Evolutionary conservation across 225 moss, liverwort and hornwort species (phyloP).

Genomic region (Straminergon stramineum): DNA sequence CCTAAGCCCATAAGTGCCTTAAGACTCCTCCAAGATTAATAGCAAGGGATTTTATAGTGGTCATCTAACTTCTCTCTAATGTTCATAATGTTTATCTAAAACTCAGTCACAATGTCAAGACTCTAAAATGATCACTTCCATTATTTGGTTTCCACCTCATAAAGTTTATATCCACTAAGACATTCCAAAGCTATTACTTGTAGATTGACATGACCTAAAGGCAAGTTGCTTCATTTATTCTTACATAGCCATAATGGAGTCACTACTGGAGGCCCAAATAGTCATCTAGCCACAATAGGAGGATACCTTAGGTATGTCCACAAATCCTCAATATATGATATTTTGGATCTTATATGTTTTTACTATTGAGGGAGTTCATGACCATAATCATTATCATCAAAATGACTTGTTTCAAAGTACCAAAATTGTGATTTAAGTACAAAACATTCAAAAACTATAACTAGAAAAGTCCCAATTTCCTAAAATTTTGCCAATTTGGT

Average conservation of each 20-base stretch:
- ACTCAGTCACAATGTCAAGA: fast-evolving
- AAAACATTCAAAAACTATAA: background rate
- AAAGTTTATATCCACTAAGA: background rate
- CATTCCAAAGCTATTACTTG: background rate
- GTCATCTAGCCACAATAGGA: background rate
- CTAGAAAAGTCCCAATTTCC: background rate
- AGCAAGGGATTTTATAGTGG: background rate
- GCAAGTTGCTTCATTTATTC: background rate
- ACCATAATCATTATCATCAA: background rate
- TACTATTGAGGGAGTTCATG: too few relatives aligned
- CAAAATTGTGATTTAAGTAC: background rate
- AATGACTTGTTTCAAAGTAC: background rate
- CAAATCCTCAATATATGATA: too few relatives aligned
- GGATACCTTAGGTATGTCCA: background rate
- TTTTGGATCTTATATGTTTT: background rate
- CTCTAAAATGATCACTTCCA: background rate
- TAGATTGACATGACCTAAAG: too few relatives aligned
- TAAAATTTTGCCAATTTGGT: background rate
- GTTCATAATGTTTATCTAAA: background rate
- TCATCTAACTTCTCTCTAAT: background rate
- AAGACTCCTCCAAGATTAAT: background rate
- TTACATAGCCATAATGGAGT: fast-evolving
- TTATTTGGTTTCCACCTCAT: background rate
- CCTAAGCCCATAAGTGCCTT: too few relatives aligned
- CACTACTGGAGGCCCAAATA: too few relatives aligned